phyloP scores from a whole-genome alignment of 73 alveolate species.

The Uronychia binucleata region DNA sequence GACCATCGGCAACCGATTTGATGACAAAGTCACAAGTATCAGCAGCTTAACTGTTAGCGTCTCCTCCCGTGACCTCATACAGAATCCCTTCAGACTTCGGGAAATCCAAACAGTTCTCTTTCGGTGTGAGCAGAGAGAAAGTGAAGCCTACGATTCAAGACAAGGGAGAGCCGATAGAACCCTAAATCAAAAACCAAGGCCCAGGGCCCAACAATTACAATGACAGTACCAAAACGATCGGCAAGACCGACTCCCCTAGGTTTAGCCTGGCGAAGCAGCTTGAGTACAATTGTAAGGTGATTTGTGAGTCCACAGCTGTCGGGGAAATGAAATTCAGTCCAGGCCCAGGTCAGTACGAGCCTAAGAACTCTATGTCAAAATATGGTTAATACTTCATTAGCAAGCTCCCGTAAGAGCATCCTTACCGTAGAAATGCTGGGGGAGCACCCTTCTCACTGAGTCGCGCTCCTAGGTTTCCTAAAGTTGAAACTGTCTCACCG shows the following conservation, averaged over 20 bases:
- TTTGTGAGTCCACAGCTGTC: not conserved
- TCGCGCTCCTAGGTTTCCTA: not conserved
- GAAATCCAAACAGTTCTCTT: not conserved
- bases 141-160: not conserved
- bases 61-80: not conserved
- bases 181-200: not conserved
- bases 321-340: conserved; percentile 40
- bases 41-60: not conserved
- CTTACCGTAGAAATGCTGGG: not conserved
- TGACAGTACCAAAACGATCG: not conserved
- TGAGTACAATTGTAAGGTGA: not conserved
- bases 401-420: conserved; percentile 30
- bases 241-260: not conserved
- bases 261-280: not conserved
- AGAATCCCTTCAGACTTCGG: not conserved
- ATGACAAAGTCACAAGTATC: not conserved
- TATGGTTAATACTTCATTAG: conserved; percentile 46
- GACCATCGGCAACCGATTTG: not conserved
- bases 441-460: not conserved
- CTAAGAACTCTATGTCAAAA: conserved; percentile 49
- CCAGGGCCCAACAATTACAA: not conserved
- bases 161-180: not conserved
- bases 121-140: not conserved
- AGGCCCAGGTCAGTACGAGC: conserved; percentile 71
- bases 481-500: not conserved